Evolutionary conservation across 805 yeast species (phyloP), one percentile per base, ranked within the genome.

Genomic region (Candida yuanshanica): DNA sequence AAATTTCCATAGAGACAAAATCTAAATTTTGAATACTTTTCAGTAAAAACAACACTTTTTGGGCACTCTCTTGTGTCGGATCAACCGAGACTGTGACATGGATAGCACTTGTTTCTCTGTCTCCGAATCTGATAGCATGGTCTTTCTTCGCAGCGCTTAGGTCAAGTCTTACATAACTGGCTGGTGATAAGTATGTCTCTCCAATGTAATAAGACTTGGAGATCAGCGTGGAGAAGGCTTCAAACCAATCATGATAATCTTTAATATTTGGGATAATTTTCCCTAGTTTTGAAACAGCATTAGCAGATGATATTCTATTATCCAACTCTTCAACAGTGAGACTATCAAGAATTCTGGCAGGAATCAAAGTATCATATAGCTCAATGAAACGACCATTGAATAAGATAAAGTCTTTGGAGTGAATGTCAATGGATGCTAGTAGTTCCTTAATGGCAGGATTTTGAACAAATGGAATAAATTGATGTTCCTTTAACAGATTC

Each of bases 51-150:
- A 83, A 50, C 8, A 79, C 52, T 37, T 74, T 75, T 52, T 87
- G 98, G 0, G 95, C 74, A 13, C 64, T 52, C 49, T 83, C 90
- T 44, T 75, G 74, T 2, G 79, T 59, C 1, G 98, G 97, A 56
- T 93, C 89, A 31, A 86, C 53, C 1, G 84, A 60, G 0, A 84
- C 64, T 5, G 75, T 59, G 5, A 89, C 53, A 45, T 83, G 83
- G 17, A 88, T 56, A 14, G 62, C 59, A 24, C 72, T 68, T 3
- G 55, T 42, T 0, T 49, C 44, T 1, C 48, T 48, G 7, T 50
- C 49, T 9, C 56, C 59, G 27, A 49, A 52, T 12, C 51, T 55
- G 27, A 58, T 52, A 36, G 57, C 40, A 11, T 37, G 42, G 4
- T 35, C 47, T 5, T 50, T 55, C 34, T 43, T 51, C 35, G 48